A percentile compares a stretch with the other conserved stretches of the same genome.
These are phyloP conservation scores for Aspergillus tanneri DNA, from an alignment of 2,329 filamentous ascomycete genomes.

Conservation along the genomic window DNA sequence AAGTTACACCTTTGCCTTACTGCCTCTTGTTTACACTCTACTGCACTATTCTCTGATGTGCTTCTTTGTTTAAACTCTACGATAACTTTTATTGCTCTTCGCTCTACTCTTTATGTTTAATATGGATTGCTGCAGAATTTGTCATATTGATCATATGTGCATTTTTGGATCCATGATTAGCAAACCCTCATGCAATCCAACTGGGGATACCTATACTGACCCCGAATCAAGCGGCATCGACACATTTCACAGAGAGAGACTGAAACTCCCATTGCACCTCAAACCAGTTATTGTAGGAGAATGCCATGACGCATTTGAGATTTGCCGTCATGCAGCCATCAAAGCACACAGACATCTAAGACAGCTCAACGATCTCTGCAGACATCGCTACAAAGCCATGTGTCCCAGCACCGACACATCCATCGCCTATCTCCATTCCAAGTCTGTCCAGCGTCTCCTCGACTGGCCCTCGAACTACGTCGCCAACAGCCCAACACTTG, in stretches of 20 bases:
- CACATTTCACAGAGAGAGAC: conserved; percentile 13
- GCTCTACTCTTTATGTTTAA: too few species aligned
- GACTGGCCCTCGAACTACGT: conserved; percentile 22
- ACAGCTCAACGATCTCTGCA: conserved; percentile 16
- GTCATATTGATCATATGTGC: too few species aligned
- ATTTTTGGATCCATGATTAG: too few species aligned
- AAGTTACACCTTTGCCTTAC: too few species aligned
- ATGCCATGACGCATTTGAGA: conserved; percentile 10
- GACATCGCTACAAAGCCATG: conserved; percentile 25
- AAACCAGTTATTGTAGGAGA: conserved; percentile 5
- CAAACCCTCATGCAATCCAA: too few species aligned
- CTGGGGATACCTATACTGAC: too few species aligned
- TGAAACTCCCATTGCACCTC: conserved; percentile 19
- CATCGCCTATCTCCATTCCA: conserved; percentile 15
- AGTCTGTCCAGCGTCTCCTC: conserved; percentile 28
- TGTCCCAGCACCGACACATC: conserved; percentile 19
- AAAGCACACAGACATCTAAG: conserved; percentile 16
- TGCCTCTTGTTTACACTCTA: too few species aligned
- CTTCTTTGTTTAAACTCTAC: too few species aligned
- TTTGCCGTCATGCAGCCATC: conserved; percentile 19
- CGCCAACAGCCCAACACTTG: conserved; percentile 18
- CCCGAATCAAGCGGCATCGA: too few species aligned
- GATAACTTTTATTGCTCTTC: too few species aligned
- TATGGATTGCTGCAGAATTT: too few species aligned
- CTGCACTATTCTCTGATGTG: too few species aligned